phyloP scores from a whole-genome alignment of 192 early-diverging fungal genomes.

The Entomortierella lignicola region DNA sequence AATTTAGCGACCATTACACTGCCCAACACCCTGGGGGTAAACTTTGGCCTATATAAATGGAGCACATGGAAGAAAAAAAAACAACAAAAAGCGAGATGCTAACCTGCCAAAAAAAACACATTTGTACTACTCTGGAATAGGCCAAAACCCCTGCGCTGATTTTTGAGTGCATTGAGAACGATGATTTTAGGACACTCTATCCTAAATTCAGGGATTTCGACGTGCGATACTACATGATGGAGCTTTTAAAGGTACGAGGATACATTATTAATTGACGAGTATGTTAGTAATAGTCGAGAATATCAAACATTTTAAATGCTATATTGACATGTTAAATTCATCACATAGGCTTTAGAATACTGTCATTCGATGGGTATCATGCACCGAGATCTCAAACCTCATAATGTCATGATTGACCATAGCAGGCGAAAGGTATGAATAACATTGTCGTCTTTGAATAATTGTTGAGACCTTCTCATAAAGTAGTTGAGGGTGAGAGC shows the following conservation, averaged over 20 bases:
- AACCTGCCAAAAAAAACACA: neutral
- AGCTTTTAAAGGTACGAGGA: constrained; percentile 84
- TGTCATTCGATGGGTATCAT: constrained; percentile 98
- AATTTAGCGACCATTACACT: neutral
- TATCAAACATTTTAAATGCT: too few species aligned
- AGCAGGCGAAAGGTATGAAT: constrained; percentile 75
- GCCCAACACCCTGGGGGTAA: neutral
- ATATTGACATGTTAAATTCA: neutral
- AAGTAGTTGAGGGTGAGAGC: neutral
- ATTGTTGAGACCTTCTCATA: neutral
- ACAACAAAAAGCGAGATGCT: neutral
- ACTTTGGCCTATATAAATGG: too few species aligned
- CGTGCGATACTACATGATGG: constrained; percentile 95
- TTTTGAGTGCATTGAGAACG: constrained; percentile 96
- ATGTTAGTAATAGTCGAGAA: too few species aligned
- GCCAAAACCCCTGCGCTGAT: constrained; percentile 96
- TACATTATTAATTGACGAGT: neutral
- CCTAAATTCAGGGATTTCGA: constrained; percentile 94
- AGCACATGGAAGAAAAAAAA: too few species aligned
- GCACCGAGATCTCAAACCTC: constrained; percentile 99
- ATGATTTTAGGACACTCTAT: constrained; percentile 95
- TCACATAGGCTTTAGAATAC: constrained; percentile 86
- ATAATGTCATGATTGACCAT: constrained; percentile 99
- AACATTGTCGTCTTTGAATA: neutral
- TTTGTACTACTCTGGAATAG: constrained; percentile 45